These are phyloP conservation scores for Hypoxylon sp. DNA, from an alignment of 2,329 filamentous ascomycete species.

Conservation along the genomic window DNA sequence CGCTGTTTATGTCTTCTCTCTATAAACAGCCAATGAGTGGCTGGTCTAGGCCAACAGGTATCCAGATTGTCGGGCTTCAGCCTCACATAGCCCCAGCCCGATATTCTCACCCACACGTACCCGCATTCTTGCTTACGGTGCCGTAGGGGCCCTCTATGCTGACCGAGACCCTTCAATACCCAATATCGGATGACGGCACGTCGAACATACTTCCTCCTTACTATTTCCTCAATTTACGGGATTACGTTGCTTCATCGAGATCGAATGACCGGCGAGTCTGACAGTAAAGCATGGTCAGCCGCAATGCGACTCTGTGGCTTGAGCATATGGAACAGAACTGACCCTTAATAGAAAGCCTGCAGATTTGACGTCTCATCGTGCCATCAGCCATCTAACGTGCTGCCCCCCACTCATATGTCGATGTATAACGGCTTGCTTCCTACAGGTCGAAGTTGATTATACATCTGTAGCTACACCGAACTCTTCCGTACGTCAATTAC, in stretches of 20 bases:
- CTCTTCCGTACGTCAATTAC: conserved; percentile 5
- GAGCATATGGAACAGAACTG: neutral
- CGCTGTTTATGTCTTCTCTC: conserved; percentile 11
- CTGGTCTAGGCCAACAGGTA: conserved; percentile 15
- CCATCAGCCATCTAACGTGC: conserved; percentile 27
- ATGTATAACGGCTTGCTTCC: conserved; percentile 18
- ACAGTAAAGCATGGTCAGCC: conserved; percentile 30
- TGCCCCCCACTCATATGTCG: conserved; percentile 7
- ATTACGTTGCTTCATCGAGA: conserved; percentile 26
- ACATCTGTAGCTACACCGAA: conserved; percentile 24
- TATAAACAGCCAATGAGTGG: conserved; percentile 5
- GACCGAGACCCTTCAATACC: conserved; percentile 7
- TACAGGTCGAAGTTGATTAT: conserved; percentile 13
- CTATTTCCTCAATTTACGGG: conserved; percentile 8
- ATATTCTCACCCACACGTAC: neutral
- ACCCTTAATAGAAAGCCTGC: too few species aligned
- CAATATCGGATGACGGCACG: conserved; percentile 15
- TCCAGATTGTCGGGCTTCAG: conserved; percentile 30
- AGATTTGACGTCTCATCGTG: conserved; percentile 24
- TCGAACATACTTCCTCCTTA: conserved; percentile 5
- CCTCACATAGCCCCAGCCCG: conserved; percentile 25
- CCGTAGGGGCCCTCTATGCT: neutral
- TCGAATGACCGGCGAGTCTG: conserved; percentile 30
- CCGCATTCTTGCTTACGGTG: neutral
- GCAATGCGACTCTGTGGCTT: conserved; percentile 42